phyloP scores from a whole-genome alignment of 2,329 filamentous ascomycete genomes.

The Exophiala alcalophila region DNA sequence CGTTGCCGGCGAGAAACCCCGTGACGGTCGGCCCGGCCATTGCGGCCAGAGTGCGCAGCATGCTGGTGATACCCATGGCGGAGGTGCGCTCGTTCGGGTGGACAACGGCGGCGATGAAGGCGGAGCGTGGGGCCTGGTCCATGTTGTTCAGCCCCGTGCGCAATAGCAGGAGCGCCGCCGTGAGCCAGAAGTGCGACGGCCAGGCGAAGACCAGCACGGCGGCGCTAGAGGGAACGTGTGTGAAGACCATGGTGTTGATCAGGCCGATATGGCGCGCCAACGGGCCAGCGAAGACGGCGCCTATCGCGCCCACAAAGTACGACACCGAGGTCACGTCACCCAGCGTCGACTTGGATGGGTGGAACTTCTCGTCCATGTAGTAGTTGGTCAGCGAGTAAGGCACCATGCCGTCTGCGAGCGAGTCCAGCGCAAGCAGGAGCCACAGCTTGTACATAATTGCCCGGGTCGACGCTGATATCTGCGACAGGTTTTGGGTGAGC shows the following conservation, averaged over 20 bases:
- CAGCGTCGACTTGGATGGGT: slow-evolving; percentile 55
- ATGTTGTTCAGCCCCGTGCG: slow-evolving; percentile 64
- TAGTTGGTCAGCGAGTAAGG: slow-evolving; percentile 57
- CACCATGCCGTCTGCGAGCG: slow-evolving; percentile 65
- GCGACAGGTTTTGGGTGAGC: slow-evolving; percentile 38
- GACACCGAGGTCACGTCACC: slow-evolving; percentile 57
- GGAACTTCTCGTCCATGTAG: slow-evolving; percentile 57
- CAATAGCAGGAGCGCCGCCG: slow-evolving; percentile 56
- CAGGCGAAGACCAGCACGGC: slow-evolving; percentile 61
- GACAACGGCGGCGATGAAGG: slow-evolving; percentile 66
- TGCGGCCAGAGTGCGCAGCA: slow-evolving; percentile 59
- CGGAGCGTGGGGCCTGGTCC: slow-evolving; percentile 65
- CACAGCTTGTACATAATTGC: slow-evolving; percentile 63
- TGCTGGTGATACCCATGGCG: slow-evolving; percentile 66
- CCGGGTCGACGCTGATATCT: slow-evolving; percentile 58
- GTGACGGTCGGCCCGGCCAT: slow-evolving; percentile 56
- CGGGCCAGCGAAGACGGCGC: slow-evolving; percentile 57
- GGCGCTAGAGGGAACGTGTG: slow-evolving; percentile 60
- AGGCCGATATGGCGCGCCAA: slow-evolving; percentile 58
- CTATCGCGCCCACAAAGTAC: slow-evolving; percentile 55
- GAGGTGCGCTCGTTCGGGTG: slow-evolving; percentile 64
- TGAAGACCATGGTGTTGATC: slow-evolving; percentile 64
- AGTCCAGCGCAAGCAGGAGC: slow-evolving; percentile 63
- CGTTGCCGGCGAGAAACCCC: slow-evolving; percentile 52
- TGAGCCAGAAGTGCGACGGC: slow-evolving; percentile 51